Percentiles rank a stretch among this genome's conserved stretches.
Conservation (phyloP, 306 rosid genomes). For the Sophora flavescens region DNA sequence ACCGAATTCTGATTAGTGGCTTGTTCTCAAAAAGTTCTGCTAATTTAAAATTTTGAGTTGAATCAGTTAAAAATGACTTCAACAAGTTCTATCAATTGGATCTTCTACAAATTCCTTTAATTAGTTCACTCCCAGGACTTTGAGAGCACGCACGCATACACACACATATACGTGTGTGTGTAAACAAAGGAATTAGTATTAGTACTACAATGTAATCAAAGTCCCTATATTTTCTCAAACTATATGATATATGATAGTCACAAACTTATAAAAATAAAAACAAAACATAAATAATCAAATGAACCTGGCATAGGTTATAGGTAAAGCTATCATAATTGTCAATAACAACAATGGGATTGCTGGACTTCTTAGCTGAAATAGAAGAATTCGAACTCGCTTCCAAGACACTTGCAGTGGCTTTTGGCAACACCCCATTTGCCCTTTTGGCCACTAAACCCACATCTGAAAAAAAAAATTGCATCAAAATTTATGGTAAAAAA, state of each 20-base stretch:
- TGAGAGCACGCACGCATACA: no score
- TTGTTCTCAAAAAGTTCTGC: no score
- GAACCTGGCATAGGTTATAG: constrained; percentile 94
- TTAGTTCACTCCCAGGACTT: neutral
- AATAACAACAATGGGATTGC: constrained; percentile 54
- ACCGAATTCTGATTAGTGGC: neutral
- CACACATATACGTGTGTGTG: no score
- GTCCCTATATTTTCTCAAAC: no score
- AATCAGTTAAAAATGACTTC: neutral
- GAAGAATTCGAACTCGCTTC: constrained; percentile 15
- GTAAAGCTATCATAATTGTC: constrained; percentile 80
- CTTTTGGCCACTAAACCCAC: constrained; percentile 37
- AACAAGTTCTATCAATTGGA: neutral
- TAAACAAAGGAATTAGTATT: no score
- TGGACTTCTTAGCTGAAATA: constrained; percentile 31
- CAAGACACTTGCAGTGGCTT: constrained; percentile 38
- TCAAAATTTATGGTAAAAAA: neutral
- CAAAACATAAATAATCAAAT: neutral
- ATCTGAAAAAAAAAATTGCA: constrained; percentile 23
- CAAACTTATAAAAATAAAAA: no score
- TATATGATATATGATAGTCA: no score
- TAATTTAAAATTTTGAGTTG: neutral
- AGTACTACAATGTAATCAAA: no score
- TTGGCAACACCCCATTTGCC: constrained; percentile 55
- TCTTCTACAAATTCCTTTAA: constrained; percentile 1